phyloP scores from a whole-genome alignment of 805 yeast species.

The Cyberlindnera japonica region DNA sequence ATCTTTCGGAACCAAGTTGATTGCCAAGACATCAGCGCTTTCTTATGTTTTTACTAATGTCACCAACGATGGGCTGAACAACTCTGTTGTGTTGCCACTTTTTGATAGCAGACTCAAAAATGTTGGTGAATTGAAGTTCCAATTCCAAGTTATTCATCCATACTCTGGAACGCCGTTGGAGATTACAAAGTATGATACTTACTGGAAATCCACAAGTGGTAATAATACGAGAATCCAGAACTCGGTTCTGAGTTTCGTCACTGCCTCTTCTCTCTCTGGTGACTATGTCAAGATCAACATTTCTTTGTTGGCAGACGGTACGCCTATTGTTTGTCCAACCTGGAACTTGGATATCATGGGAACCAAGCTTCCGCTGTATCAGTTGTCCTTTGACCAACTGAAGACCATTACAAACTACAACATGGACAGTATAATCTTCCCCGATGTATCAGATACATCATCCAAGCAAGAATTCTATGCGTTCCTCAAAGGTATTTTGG shows the following conservation, averaged over 20 bases:
- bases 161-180: constrained; percentile 80
- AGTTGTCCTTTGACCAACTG: constrained; percentile 39
- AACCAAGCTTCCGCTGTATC: constrained; percentile 57
- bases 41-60: constrained; percentile 44
- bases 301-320: constrained; percentile 74
- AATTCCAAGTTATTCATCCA: constrained; percentile 84
- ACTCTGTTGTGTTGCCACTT: constrained; percentile 56
- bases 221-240: constrained; percentile 27
- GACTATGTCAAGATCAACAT: constrained; percentile 68
- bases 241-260: constrained; percentile 64
- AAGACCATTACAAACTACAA: constrained; percentile 30
- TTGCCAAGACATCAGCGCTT: constrained; percentile 84
- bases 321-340: constrained; percentile 76
- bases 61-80: constrained; percentile 35
- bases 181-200: constrained; percentile 89
- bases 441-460: constrained; percentile 1
- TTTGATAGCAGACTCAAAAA: constrained; percentile 77
- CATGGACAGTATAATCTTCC: constrained; percentile 20
- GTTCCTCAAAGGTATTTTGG: constrained; percentile 41
- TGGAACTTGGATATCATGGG: constrained; percentile 50
- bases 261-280: constrained; percentile 87
- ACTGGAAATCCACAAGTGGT: constrained; percentile 88
- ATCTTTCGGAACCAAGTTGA: constrained; percentile 86
- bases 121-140: constrained; percentile 76
- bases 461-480: constrained; percentile 16